A percentile compares a stretch with the other conserved stretches of the same genome.
Evolutionary conservation across 371 early-diverging fungal genomes (phyloP).

Genomic region (Actinomucor elegans): DNA sequence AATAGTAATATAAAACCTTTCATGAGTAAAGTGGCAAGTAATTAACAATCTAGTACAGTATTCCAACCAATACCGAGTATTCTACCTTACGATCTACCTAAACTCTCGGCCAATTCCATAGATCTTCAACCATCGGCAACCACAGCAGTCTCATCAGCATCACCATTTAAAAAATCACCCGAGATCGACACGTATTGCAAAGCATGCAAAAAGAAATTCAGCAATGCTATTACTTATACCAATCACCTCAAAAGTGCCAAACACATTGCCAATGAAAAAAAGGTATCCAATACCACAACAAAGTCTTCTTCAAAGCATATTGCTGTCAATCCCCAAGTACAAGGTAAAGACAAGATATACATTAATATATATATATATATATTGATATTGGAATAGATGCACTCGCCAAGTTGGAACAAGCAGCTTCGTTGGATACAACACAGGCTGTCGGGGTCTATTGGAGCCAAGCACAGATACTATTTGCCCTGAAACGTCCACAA

Average conservation of each 20-base stretch:
- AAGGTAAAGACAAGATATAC: slow-evolving; percentile 8
- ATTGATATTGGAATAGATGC: slow-evolving; percentile 10
- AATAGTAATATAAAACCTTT: no score
- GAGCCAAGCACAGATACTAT: slow-evolving; percentile 30
- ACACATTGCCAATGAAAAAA: slow-evolving; percentile 42
- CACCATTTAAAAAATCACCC: slow-evolving; percentile 1
- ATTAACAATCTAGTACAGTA: not conserved
- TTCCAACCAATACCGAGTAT: slow-evolving; percentile 11
- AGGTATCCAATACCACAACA: slow-evolving; percentile 3
- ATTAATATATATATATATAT: not conserved
- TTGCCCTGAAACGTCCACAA: slow-evolving; percentile 22
- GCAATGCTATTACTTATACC: slow-evolving; percentile 33
- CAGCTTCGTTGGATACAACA: slow-evolving; percentile 10
- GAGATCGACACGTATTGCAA: slow-evolving; percentile 36
- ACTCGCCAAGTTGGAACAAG: slow-evolving; percentile 5
- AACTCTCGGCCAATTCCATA: not conserved
- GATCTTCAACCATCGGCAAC: not conserved
- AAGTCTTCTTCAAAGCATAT: not conserved
- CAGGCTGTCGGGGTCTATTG: slow-evolving; percentile 18
- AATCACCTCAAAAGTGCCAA: slow-evolving; percentile 48
- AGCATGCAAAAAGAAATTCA: slow-evolving; percentile 48
- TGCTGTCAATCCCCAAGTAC: slow-evolving; percentile 16
- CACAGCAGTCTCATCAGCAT: no score
- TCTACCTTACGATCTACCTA: slow-evolving; percentile 12
- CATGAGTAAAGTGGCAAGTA: no score